Conservation (phyloP, 192 early-diverging fungal genomes). For the Coemansia sp. region DNA sequence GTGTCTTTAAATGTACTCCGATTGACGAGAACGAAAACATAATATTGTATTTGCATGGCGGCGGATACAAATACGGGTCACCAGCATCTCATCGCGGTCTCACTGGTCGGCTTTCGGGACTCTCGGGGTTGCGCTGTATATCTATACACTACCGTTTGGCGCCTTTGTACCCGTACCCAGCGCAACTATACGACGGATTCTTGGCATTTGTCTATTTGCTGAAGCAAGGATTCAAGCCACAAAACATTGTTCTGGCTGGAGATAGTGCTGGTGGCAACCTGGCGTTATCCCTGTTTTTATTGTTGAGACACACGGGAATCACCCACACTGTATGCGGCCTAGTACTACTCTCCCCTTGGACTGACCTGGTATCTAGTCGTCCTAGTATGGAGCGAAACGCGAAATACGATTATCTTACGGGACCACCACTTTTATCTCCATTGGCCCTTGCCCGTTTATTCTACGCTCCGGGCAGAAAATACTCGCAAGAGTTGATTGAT, state of each 20-base stretch:
- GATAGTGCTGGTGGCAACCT: conserved; percentile 79
- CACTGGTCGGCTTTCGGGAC: conserved; percentile 60
- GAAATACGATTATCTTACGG: conserved; percentile 33
- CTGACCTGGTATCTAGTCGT: conserved; percentile 21
- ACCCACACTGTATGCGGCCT: conserved; percentile 56
- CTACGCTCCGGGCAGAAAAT: conserved; percentile 40
- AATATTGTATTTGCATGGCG: conserved; percentile 80
- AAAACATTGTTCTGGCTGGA: conserved; percentile 67
- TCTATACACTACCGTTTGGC: conserved; percentile 57
- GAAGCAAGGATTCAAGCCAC: conserved; percentile 61
- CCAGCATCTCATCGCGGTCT: conserved; percentile 58
- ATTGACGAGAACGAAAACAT: conserved; percentile 50
- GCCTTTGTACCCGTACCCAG: conserved; percentile 56
- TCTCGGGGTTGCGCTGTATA: conserved; percentile 35
- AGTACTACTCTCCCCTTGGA: conserved; percentile 62
- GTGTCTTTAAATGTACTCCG: conserved; percentile 28
- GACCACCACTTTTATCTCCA: conserved; percentile 26
- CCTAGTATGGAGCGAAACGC: conserved; percentile 28
- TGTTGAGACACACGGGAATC: conserved; percentile 62
- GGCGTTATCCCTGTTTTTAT: conserved; percentile 62
- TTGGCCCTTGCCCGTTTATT: conserved; percentile 28
- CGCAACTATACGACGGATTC: conserved; percentile 67
- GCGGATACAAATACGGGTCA: conserved; percentile 64
- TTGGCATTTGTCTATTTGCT: conserved; percentile 62
- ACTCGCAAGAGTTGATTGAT: conserved; percentile 23